A percentile compares a stretch with the other conserved stretches of the same genome.
Conservation (phyloP, 1,284 basidiomycete genomes). For the Golubevia pallescens region DNA sequence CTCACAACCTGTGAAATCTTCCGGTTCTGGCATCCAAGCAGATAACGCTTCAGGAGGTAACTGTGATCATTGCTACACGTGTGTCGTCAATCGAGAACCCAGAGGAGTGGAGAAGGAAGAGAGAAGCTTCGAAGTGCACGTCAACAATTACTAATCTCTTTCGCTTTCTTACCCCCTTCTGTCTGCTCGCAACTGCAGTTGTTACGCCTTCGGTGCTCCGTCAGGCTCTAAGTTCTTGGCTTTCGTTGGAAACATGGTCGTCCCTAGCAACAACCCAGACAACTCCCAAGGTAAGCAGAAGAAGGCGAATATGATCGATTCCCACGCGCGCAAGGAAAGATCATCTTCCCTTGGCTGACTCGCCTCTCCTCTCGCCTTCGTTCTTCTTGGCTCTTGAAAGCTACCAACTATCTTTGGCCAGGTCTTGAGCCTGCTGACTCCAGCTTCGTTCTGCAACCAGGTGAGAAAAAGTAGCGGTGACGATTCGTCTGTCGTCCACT, state of each 20-base stretch:
- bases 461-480: no score
- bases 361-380: no score
- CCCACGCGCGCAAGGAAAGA: no score
- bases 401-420: no score
- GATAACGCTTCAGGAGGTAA: background rate
- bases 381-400: no score
- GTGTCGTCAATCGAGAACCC: background rate
- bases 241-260: background rate
- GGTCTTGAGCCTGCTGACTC: no score
- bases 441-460: no score
- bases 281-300: background rate
- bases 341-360: no score
- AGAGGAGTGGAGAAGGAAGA: background rate
- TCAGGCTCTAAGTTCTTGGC: background rate
- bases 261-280: background rate
- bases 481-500: no score
- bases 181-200: background rate
- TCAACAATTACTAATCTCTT: background rate
- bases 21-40: background rate
- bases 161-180: background rate
- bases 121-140: background rate
- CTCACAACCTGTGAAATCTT: background rate
- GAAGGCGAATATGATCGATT: no score
- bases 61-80: background rate
- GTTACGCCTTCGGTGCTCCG: background rate